Conservation (phyloP, 495 filamentous ascomycete species). For the Baudoinia panamericana region DNA sequence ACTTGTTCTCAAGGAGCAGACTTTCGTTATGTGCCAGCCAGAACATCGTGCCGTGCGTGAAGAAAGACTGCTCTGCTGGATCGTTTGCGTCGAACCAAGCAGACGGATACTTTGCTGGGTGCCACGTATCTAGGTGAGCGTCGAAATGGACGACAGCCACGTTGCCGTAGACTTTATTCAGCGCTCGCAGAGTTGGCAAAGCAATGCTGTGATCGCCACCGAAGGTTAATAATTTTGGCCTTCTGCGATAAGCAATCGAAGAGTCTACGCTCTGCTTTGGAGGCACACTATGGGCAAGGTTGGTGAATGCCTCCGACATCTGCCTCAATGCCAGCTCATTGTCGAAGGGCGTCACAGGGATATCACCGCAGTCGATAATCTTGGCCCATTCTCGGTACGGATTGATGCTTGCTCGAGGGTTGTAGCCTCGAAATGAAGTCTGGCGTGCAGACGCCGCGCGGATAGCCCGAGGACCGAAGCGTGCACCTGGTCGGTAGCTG, state of each 20-base stretch:
- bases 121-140: slow-evolving; percentile 63
- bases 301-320: slow-evolving; percentile 63
- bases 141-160: slow-evolving; percentile 78
- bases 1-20: slow-evolving; percentile 51
- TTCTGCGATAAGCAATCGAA: slow-evolving; percentile 34
- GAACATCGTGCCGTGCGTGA: slow-evolving; percentile 81
- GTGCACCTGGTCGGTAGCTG: slow-evolving; percentile 64
- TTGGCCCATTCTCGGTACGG: slow-evolving; percentile 61
- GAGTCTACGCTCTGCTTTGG: slow-evolving; percentile 22
- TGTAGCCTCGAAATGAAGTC: slow-evolving; percentile 60
- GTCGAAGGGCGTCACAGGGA: slow-evolving; percentile 68
- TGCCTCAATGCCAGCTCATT: slow-evolving; percentile 61
- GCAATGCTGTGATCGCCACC: slow-evolving; percentile 75
- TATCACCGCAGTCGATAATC: slow-evolving; percentile 71
- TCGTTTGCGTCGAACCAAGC: slow-evolving; percentile 44
- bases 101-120: slow-evolving; percentile 62
- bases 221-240: slow-evolving; percentile 60
- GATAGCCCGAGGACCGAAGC: slow-evolving; percentile 73
- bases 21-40: slow-evolving; percentile 67
- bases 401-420: slow-evolving; percentile 63
- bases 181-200: slow-evolving; percentile 58
- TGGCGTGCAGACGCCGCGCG: slow-evolving; percentile 64
- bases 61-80: slow-evolving; percentile 49
- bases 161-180: slow-evolving; percentile 55
- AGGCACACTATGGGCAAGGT: slow-evolving; percentile 43